Percentiles rank a stretch among this genome's conserved stretches.
Evolutionary conservation across 768 basidiomycete genomes (phyloP).

Genomic region (Xerocomellus intermedius): DNA sequence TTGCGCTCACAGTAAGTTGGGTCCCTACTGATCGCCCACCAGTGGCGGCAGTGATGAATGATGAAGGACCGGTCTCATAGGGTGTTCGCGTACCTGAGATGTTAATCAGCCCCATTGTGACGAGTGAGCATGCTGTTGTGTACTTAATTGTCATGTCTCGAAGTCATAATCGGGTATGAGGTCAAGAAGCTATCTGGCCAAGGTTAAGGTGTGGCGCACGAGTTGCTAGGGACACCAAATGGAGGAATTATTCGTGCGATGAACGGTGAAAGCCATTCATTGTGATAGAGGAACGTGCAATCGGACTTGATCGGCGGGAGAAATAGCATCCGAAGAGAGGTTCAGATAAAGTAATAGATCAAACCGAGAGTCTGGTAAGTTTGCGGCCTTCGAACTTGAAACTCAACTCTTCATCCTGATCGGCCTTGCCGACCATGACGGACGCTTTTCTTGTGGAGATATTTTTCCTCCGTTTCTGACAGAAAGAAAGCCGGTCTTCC

Average conservation of each 20-base stretch:
- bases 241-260: conserved; percentile 10
- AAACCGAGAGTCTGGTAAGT: conserved; percentile 26
- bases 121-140: background rate
- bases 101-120: conserved; percentile 7
- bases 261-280: conserved; percentile 10
- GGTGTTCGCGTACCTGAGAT: conserved; percentile 15
- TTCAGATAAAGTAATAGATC: conserved; percentile 34
- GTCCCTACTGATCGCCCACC: background rate
- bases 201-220: conserved; percentile 12
- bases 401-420: conserved; percentile 29
- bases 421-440: conserved; percentile 32
- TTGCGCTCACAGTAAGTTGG: background rate
- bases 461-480: conserved; percentile 28
- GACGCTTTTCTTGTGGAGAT: conserved; percentile 21
- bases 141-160: background rate
- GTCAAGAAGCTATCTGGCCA: conserved; percentile 5
- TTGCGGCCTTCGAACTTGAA: conserved; percentile 33
- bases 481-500: conserved; percentile 15
- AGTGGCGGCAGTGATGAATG: background rate
- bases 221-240: conserved; percentile 13
- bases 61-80: background rate
- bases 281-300: conserved; percentile 23
- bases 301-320: conserved; percentile 36
- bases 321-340: conserved; percentile 25
- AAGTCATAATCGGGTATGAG: conserved; percentile 4